phyloP scores from a whole-genome alignment of 768 basidiomycete species.

The Pulveroboletus frians region DNA sequence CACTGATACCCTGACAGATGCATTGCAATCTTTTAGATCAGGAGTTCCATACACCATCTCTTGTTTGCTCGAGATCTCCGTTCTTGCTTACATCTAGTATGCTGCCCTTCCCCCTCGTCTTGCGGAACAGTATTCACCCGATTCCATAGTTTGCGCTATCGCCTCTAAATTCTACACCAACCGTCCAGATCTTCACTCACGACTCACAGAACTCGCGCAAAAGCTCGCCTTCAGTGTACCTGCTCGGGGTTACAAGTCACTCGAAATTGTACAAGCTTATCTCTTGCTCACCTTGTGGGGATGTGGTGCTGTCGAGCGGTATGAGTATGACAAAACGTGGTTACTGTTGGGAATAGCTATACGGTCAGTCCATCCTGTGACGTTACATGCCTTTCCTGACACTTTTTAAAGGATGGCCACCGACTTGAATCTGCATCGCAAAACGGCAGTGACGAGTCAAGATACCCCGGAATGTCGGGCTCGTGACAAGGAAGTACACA shows the following conservation, averaged over 20 bases:
- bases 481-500: conserved; percentile 82
- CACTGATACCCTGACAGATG: conserved; percentile 41
- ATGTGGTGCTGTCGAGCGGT: conserved; percentile 91
- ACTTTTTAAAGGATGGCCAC: conserved; percentile 72
- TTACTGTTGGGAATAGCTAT: conserved; percentile 82
- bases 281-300: conserved; percentile 86
- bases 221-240: conserved; percentile 86
- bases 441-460: conserved; percentile 52
- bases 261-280: conserved; percentile 95
- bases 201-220: conserved; percentile 76
- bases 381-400: conserved; percentile 7
- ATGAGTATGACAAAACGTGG: conserved; percentile 96
- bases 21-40: conserved; percentile 79
- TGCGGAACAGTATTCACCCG: conserved; percentile 1
- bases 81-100: conserved; percentile 90
- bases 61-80: conserved; percentile 91
- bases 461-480: conserved; percentile 78
- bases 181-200: conserved; percentile 76
- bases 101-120: conserved; percentile 25
- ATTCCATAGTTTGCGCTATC: conserved; percentile 79
- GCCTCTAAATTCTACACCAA: conserved; percentile 83
- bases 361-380: conserved; percentile 41
- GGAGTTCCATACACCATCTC: conserved; percentile 88
- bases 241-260: conserved; percentile 83
- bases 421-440: conserved; percentile 92